Conservation (phyloP, 371 early-diverging fungal species). For the Coemansia sp. region DNA sequence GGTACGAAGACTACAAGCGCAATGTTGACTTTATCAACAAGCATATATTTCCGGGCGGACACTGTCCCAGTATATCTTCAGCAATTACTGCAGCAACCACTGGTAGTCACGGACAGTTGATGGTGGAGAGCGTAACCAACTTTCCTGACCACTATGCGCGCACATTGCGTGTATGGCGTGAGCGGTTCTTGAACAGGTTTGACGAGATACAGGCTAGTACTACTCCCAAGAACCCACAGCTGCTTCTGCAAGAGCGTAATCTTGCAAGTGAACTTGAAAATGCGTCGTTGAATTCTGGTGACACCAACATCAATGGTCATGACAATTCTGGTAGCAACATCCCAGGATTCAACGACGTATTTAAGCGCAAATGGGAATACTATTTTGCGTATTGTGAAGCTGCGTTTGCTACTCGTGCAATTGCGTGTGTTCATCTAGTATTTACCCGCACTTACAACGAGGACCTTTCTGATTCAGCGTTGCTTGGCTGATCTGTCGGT, state of each 20-base stretch:
- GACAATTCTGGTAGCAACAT: neutral
- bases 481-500: neutral
- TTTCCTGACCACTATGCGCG: constrained; percentile 68
- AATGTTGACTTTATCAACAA: constrained; percentile 67
- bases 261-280: neutral
- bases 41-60: constrained; percentile 73
- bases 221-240: constrained; percentile 24
- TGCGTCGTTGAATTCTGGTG: neutral
- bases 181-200: constrained; percentile 55
- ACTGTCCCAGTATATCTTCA: constrained; percentile 63
- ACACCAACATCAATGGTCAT: neutral
- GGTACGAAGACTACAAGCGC: constrained; percentile 58
- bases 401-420: constrained; percentile 58
- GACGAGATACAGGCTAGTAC: constrained; percentile 43
- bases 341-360: constrained; percentile 10
- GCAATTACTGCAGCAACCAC: constrained; percentile 55
- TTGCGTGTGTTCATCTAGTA: constrained; percentile 57
- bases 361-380: constrained; percentile 24
- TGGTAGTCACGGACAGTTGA: constrained; percentile 57
- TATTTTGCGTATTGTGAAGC: constrained; percentile 69
- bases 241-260: constrained; percentile 24
- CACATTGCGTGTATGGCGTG: constrained; percentile 64
- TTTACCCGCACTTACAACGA: constrained; percentile 38
- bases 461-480: neutral
- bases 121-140: constrained; percentile 59